Evolutionary conservation across 345 rosid genomes (phyloP).

Genomic region (Salix udensis): DNA sequence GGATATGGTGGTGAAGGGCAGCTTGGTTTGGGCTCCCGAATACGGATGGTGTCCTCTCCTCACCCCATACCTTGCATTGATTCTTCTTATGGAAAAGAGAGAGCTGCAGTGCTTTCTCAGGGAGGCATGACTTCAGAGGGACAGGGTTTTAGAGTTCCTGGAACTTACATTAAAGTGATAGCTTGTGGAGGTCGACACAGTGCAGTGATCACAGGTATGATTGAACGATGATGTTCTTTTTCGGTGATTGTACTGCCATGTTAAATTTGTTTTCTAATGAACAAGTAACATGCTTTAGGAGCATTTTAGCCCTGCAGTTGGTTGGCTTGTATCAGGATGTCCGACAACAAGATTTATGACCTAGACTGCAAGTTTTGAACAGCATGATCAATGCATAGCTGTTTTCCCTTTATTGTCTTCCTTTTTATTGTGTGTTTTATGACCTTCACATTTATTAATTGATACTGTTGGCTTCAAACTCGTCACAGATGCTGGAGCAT

Average conservation of each 20-base stretch:
- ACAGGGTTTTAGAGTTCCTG: slow-evolving; percentile 59
- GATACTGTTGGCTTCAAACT: background rate
- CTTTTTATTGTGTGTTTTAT: background rate
- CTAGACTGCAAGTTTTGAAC: background rate
- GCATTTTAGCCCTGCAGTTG: background rate
- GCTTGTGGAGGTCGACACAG: slow-evolving; percentile 99
- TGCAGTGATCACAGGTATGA: slow-evolving; percentile 78
- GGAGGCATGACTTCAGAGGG: slow-evolving; percentile 57
- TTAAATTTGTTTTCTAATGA: background rate
- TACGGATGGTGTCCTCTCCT: slow-evolving; percentile 91
- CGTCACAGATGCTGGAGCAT: slow-evolving; percentile 86
- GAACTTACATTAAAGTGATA: slow-evolving; percentile 75
- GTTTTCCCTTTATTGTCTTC: background rate
- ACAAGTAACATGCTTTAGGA: background rate
- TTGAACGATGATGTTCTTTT: background rate
- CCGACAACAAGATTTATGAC: background rate
- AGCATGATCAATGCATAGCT: background rate
- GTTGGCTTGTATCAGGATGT: background rate
- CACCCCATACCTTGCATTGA: slow-evolving; percentile 81
- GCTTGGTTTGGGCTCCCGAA: slow-evolving; percentile 94
- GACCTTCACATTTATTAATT: background rate
- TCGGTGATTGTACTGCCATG: background rate
- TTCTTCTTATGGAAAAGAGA: slow-evolving; percentile 53
- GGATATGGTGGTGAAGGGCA: slow-evolving; percentile 99
- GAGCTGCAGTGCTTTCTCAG: slow-evolving; percentile 42